Evolutionary conservation across 2,329 filamentous ascomycete species (phyloP), one percentile per base, ranked within the genome.

Genomic region (Aspergillus sp.): DNA sequence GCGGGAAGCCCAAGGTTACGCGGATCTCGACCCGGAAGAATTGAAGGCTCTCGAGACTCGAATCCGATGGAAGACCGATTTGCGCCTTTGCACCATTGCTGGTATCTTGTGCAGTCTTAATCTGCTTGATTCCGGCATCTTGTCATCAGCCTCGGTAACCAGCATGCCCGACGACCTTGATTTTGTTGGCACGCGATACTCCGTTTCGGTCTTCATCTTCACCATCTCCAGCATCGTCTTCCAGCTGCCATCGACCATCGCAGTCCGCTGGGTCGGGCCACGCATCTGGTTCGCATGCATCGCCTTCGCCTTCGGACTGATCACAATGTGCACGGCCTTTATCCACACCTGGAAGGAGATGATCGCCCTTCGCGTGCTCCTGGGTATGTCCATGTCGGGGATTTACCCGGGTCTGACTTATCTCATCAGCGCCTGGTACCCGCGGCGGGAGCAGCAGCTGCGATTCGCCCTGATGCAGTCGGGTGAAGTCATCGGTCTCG

Each of bases 131-230:
- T 86, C 84, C 52, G 88, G 87, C 43, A 88, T 91, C 66, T 87
- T 91, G 59, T 88, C 85, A 1, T 87, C 84, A 6, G 89, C 88
- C 0, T 87, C 87, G 1, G 88, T 91, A 9, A 91, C 89, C 0
- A 87, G 82, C 25, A 89, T 91, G 85, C 80, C 87, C 50, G 69
- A 76, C 10, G 88, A 91, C 68, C 79, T 91, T 45, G 81, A 83
- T 15, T 78, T 91, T 12, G 81, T 85, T 45, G 88, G 88, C 21
- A 85, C 88, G 64, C 81, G 88, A 41, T 91, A 89, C 66, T 89
- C 86, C 1, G 83, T 91, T 4, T 83, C 87, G 21, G 91, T 91
- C 59, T 89, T 91, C 76, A 89, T 91, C 71, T 90, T 91, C 74
- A 90, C 88, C 9, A 82, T 91, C 58, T 81, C 87, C 5, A 87